Conservation (phyloP, 371 early-diverging fungal species). For the Fennellomyces sp. region DNA sequence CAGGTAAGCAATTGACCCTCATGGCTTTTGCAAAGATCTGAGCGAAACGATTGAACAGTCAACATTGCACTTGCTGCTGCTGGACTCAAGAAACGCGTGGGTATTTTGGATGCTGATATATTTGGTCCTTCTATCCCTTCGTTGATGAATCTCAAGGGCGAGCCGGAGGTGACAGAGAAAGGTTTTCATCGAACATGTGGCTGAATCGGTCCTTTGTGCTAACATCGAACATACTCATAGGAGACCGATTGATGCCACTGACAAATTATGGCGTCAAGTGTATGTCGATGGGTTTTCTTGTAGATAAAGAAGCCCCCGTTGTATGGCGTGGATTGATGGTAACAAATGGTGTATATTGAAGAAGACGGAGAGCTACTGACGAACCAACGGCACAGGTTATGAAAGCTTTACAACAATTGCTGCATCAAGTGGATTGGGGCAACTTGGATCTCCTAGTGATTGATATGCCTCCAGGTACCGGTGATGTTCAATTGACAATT, state of each 20-base stretch:
- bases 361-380: not conserved
- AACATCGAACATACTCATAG: constrained; percentile 17
- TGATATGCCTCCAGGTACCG: constrained; percentile 95
- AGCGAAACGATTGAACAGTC: constrained; percentile 60
- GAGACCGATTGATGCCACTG: constrained; percentile 69
- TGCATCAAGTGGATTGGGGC: constrained; percentile 86
- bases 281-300: constrained; percentile 93
- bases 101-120: constrained; percentile 90
- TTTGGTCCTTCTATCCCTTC: constrained; percentile 91
- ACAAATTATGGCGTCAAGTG: constrained; percentile 84
- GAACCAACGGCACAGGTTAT: constrained; percentile 59
- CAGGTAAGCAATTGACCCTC: constrained; percentile 74
- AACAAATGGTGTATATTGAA: not conserved
- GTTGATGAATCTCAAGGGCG: constrained; percentile 81
- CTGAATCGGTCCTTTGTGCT: not conserved
- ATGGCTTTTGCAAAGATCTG: no score
- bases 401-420: constrained; percentile 89
- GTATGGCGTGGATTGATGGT: constrained; percentile 95
- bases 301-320: constrained; percentile 76
- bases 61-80: constrained; percentile 81
- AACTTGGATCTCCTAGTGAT: constrained; percentile 80
- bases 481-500: constrained; percentile 87
- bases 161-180: constrained; percentile 67
- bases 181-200: constrained; percentile 27
- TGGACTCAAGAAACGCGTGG: constrained; percentile 62